Conservation (phyloP, 305 asterid species). For the Fraxinus greggii region DNA sequence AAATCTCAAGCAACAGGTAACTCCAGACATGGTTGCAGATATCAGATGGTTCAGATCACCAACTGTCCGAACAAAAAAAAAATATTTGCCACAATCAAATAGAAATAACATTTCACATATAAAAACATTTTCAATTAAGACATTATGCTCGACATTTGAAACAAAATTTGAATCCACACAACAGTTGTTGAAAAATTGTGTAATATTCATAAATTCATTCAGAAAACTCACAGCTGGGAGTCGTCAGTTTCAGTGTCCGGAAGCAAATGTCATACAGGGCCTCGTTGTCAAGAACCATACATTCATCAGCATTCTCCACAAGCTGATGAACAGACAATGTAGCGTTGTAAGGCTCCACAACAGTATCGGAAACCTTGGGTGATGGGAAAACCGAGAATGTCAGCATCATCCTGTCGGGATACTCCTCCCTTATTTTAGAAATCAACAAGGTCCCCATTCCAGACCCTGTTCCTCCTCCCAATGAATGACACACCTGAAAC, state of each 20-base stretch:
- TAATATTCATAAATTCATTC: not conserved
- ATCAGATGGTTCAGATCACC: slow-evolving; percentile 43
- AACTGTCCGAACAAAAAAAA: slow-evolving; percentile 25
- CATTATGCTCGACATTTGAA: not conserved
- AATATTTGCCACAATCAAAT: not conserved
- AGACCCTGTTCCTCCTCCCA: slow-evolving; percentile 49
- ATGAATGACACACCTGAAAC: slow-evolving; percentile 43
- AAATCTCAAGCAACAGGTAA: slow-evolving; percentile 39
- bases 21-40: slow-evolving; percentile 45
- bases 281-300: slow-evolving; percentile 45
- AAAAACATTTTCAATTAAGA: not conserved
- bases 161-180: not conserved
- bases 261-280: slow-evolving; percentile 46
- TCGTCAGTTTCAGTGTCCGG: slow-evolving; percentile 42
- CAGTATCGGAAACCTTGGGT: slow-evolving; percentile 42
- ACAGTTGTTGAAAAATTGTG: not conserved
- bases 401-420: slow-evolving; percentile 47
- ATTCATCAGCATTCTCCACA: slow-evolving; percentile 43
- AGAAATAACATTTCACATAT: not conserved
- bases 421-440: slow-evolving; percentile 41
- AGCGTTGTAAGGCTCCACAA: slow-evolving; percentile 42
- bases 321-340: slow-evolving; percentile 46
- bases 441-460: slow-evolving; percentile 47
- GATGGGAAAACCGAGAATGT: slow-evolving; percentile 45
- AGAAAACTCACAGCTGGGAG: slow-evolving; percentile 41